These are phyloP conservation scores for Penicillium occitanis DNA, from an alignment of 2,329 filamentous ascomycete genomes.

Conservation along the genomic window DNA sequence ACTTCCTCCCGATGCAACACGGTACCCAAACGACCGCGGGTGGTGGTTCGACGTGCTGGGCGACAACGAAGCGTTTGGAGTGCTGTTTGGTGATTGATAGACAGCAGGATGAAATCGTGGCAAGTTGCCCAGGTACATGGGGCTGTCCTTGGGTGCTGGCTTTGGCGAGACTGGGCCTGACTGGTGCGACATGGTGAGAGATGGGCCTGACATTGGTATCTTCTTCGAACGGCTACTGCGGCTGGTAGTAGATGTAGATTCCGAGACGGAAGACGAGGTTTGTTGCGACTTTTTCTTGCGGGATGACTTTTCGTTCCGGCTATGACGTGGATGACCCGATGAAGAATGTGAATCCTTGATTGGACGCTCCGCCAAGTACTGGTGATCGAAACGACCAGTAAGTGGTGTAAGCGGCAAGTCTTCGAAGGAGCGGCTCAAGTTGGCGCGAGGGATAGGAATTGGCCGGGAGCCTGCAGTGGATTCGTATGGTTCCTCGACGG, in stretches of 20 bases:
- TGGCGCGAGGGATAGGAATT: constrained; percentile 37
- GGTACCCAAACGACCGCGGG: constrained; percentile 34
- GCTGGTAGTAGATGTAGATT: constrained; percentile 18
- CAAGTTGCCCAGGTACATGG: constrained; percentile 43
- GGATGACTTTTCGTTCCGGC: constrained; percentile 22
- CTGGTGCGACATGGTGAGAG: constrained; percentile 37
- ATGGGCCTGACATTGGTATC: constrained; percentile 22
- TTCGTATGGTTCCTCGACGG: constrained; percentile 31
- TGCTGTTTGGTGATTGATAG: constrained; percentile 37
- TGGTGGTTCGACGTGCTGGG: constrained; percentile 32
- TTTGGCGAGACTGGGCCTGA: constrained; percentile 34
- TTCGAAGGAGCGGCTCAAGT: constrained; percentile 29
- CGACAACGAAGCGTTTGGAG: constrained; percentile 29
- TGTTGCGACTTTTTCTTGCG: constrained; percentile 23
- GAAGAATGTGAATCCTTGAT: constrained; percentile 27
- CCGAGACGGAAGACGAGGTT: constrained; percentile 18
- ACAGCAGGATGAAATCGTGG: constrained; percentile 50
- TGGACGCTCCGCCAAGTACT: constrained; percentile 33
- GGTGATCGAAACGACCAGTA: constrained; percentile 40
- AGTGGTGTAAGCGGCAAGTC: constrained; percentile 41
- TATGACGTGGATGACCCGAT: constrained; percentile 23
- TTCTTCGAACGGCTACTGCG: constrained; percentile 16
- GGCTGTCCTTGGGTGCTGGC: constrained; percentile 36
- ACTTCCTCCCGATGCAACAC: constrained; percentile 34
- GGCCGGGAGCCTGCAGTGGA: constrained; percentile 34